Evolutionary conservation across 2,329 filamentous ascomycete species (phyloP), one percentile per base, ranked within the genome.

Genomic region (Cercospora citrullina): DNA sequence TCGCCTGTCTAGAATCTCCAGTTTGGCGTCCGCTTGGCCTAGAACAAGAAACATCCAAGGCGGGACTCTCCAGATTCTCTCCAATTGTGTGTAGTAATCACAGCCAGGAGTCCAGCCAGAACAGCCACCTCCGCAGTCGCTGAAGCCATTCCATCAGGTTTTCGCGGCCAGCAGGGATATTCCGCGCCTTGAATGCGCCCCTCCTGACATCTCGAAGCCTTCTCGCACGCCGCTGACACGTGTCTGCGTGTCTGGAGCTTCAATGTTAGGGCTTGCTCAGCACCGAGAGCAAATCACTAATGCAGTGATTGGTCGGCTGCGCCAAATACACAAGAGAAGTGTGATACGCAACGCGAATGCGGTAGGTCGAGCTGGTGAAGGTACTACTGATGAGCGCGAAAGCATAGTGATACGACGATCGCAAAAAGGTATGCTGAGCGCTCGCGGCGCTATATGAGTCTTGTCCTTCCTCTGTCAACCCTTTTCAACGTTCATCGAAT

Each of bases 61-160:
- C 60, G 60, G 60, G 4, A 45, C 36, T 62, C 60, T 62, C 60
- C 60, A 62, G 21, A 26, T 62, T n/a, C 23, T 18, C 60, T 48
- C 60, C n/a, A 62, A 28, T 30, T 33, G 21, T 53, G 21, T 2
- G 18, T n/a, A 51, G 39, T 39, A 62, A 62, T 48, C 39, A 26
- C 10, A 42, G 39, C 14, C 5, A 62, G 3, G 23, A 23, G 33
- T 48, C 21, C 12, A 30, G 60, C 39, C 60, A 45, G 23, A 55
- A 55, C 61, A 63, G 61, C 61, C 61, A 63, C 61, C 28, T 63
- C 61, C 61, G 30, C 61, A 63, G 42, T 21, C 31, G 36, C 21
- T 9, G 42, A 36, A 51, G 60, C 60, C 60, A 51, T 62, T 30
- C 48, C 61, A 39, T 63, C 61, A 63, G 28, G 48, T 28, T 23